Evolutionary conservation across 352 stramenopile genomes (phyloP), one percentile per base, ranked within the genome.

Genomic region (Blastocystis sp.): DNA sequence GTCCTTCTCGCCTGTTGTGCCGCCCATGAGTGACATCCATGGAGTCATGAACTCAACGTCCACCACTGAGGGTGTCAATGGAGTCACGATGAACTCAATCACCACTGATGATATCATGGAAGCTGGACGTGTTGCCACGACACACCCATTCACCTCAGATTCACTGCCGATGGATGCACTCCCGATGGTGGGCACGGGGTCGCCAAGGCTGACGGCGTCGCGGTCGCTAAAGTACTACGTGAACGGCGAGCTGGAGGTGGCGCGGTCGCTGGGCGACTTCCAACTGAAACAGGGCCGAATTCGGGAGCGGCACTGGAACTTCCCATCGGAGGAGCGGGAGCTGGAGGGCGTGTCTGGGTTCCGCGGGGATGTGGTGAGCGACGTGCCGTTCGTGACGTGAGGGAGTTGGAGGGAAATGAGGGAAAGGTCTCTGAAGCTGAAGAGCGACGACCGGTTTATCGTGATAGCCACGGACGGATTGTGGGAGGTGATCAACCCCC

Each of bases 211-310:
- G 5, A 17, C 48, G 5, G 48, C 48, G 14, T 56, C 48, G 5
- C 48, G 48, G 48, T 56, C 48, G 48, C 48, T 56, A 21, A 66
- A 69, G 60, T 67, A 56, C 34, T 84, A 84, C 52, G 74, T 84
- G 74, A 84, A 84, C 34, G 74, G 74, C 21, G 74, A 84, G 34
- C n/a, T 84, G 19, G 74, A 84, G n/a, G 74, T 84, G 48, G 74
- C 74, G 17, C 19, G 74, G 41, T 84, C 74, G 59, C 53, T 84
- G 7, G 74, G 74, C 9, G 74, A 84, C 41, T 84, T 84, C 34
- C 14, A 43, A 21, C 52, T 84, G 40, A 84, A 84, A 41, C 48
- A 67, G 5, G 19, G 34, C 7, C 74, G 53, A 38, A 66, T 84
- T 21, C 41, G 74, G 10, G 74, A 84, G 28, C 7, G 40, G n/a